Base-by-base conservation (phyloP, 805 yeast genomes). In the Wickerhamomyces strasburgensis region DNA sequence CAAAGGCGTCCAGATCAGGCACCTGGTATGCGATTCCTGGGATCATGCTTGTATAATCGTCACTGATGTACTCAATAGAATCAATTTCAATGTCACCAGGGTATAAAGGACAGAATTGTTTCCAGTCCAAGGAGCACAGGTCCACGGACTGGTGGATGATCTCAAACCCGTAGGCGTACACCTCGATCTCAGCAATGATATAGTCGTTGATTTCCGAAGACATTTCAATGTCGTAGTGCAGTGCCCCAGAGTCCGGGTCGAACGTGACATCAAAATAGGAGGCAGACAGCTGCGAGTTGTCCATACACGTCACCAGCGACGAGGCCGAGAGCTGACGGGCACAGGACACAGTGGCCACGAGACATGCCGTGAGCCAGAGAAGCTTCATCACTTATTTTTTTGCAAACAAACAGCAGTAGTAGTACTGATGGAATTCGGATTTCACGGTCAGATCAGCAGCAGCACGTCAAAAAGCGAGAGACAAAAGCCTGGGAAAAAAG, bases 11-110 rank as follows among this genome's bases (percentile, higher is more conserved):
- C 48, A 93, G 68, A 60, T 93, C 96, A 0, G 99, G 99, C 38
- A 93, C 75, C 1, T 88, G 77, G 61, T 75, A 89, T 2, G 96
- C 93, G 44, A 88, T 81, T 9, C 84, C 88, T 1, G 97, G 97
- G 46, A 89, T 75, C 55, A 66, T 59, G 25, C 65, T 56, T 19
- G 71, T 75, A 46, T 79, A 76, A 14, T 53, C 48, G 9, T 62
- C 49, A 14, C 76, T 60, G 19, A 80, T 68, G 44, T 84, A 76
- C 57, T 78, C 73, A 39, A 81, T 63, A 16, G 93, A 77, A 46
- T 83, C 81, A 35, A 89, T 72, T 50, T 84, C 85, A 54, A 89
- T 73, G 27, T 75, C 62, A 23, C 96, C 96, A 0, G 96, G 89
- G 49, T 69, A 78, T 24, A 89, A 58, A 1, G 96, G 96, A 62